Conservation (phyloP, 306 rosid species). For the Lathyrus tuberosus region DNA sequence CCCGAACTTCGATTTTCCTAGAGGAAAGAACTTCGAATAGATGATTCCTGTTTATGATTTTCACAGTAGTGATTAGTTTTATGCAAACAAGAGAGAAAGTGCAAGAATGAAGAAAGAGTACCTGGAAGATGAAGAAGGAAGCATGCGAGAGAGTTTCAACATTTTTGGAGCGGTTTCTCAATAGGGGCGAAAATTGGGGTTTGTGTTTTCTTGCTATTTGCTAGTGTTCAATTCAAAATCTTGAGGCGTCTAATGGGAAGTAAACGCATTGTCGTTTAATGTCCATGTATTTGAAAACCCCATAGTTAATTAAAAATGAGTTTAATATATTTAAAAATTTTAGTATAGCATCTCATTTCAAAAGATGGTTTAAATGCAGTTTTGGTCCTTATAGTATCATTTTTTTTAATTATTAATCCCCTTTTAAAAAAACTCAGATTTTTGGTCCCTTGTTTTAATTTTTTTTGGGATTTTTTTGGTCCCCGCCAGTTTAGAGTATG, state of each 20-base stretch:
- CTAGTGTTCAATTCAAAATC: conserved; percentile 2
- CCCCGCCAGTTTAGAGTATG: too few relatives aligned
- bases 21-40: background rate
- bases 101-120: background rate
- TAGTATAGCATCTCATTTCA: too few relatives aligned
- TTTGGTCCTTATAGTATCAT: too few relatives aligned
- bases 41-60: background rate
- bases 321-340: too few relatives aligned
- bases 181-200: background rate
- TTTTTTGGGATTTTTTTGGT: too few relatives aligned
- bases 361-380: too few relatives aligned
- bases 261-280: too few relatives aligned
- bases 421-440: too few relatives aligned
- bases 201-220: background rate
- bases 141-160: conserved; percentile 1
- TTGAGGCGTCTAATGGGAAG: background rate
- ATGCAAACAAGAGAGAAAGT: background rate
- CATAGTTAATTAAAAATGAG: too few relatives aligned
- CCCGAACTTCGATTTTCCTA: background rate
- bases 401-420: too few relatives aligned
- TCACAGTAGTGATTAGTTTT: background rate
- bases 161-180: background rate
- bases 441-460: too few relatives aligned
- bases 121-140: conserved; percentile 12
- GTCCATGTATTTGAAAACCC: too few relatives aligned